Evolutionary conservation across 345 rosid genomes (phyloP).

Genomic region (Physaria fendleri): DNA sequence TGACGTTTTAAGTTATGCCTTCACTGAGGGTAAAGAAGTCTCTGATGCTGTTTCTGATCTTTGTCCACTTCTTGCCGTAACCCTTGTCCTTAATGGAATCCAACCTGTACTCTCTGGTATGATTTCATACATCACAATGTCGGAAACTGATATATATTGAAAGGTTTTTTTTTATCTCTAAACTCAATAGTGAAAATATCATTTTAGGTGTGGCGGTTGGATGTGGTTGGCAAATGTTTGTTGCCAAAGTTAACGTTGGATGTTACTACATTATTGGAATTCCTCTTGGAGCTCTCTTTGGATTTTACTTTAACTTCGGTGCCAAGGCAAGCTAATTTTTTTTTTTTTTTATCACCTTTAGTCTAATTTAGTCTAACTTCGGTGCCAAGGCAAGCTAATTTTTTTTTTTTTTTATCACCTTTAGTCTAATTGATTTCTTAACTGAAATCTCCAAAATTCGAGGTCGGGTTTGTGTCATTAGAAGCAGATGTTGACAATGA

Average conservation of each 20-base stretch:
- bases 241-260: conserved; percentile 64
- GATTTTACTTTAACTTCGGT: conserved; percentile 54
- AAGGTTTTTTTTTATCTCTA: neutral
- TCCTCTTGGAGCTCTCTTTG: conserved; percentile 54
- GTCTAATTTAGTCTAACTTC: too few relatives aligned
- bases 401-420: too few relatives aligned
- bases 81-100: conserved; percentile 58
- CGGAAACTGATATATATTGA: neutral
- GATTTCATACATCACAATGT: neutral
- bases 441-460: too few relatives aligned
- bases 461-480: too few relatives aligned
- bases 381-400: too few relatives aligned
- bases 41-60: conserved; percentile 66
- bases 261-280: conserved; percentile 66
- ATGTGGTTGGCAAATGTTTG: conserved; percentile 76
- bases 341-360: too few relatives aligned
- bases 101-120: conserved; percentile 76
- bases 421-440: too few relatives aligned
- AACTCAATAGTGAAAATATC: neutral
- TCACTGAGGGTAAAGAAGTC: conserved; percentile 57
- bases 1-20: conserved; percentile 47
- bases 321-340: conserved; percentile 45
- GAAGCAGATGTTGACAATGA: too few relatives aligned
- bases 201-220: conserved; percentile 69
- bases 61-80: conserved; percentile 53